Conservation (phyloP, 495 filamentous ascomycete genomes). For the Chaetomium cochliodes region DNA sequence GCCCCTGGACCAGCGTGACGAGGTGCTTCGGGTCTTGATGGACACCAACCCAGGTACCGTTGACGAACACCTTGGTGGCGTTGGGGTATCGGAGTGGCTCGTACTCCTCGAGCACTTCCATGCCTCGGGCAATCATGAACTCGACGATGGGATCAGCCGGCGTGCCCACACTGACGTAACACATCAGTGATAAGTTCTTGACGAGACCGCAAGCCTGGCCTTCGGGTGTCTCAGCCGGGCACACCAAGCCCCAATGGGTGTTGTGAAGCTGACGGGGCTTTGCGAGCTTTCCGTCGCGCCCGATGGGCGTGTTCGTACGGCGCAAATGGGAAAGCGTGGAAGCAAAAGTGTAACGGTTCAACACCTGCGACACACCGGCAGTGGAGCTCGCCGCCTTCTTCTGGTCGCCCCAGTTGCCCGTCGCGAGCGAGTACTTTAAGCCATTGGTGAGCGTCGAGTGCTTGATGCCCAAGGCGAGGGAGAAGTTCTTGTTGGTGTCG, state of each 20-base stretch:
- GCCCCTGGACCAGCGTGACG: slow-evolving; percentile 69
- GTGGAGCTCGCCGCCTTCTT: slow-evolving; percentile 95
- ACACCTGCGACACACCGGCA: slow-evolving; percentile 95
- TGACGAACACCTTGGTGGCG: slow-evolving; percentile 96
- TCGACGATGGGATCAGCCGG: slow-evolving; percentile 86
- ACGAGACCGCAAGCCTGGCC: slow-evolving; percentile 97
- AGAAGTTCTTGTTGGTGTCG: slow-evolving; percentile 83
- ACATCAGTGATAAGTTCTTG: slow-evolving; percentile 98
- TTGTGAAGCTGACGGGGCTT: slow-evolving; percentile 98
- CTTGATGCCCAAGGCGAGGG: slow-evolving; percentile 85
- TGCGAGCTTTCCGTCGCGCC: slow-evolving; percentile 95
- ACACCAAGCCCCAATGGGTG: slow-evolving; percentile 97
- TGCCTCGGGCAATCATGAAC: slow-evolving; percentile 89
- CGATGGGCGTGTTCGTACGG: slow-evolving; percentile 95
- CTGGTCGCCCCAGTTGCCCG: slow-evolving; percentile 97
- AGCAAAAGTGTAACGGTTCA: slow-evolving; percentile 96
- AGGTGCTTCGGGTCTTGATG: slow-evolving; percentile 80
- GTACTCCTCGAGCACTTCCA: slow-evolving; percentile 96
- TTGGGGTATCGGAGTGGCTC: slow-evolving; percentile 84
- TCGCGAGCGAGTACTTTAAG: slow-evolving; percentile 95
- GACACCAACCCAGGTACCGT: slow-evolving; percentile 95
- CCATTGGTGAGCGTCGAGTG: slow-evolving; percentile 86
- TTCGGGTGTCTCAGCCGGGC: slow-evolving; percentile 96
- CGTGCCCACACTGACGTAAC: slow-evolving; percentile 91
- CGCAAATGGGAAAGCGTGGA: slow-evolving; percentile 95